phyloP scores from a whole-genome alignment of 306 rosid genomes.

The Abrus precatorius region DNA sequence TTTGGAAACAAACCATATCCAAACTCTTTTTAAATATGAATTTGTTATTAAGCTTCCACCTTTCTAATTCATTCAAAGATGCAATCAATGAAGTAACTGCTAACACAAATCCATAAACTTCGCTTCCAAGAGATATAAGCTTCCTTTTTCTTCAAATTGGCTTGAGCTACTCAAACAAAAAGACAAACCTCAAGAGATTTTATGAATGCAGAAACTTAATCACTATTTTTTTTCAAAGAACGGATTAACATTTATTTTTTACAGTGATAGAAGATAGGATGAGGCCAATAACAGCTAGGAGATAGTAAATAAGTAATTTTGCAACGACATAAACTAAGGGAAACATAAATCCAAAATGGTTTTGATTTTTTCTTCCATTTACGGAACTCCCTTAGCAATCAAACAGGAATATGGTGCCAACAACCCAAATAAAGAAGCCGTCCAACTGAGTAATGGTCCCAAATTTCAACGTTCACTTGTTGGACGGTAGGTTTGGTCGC shows the following conservation, averaged over 20 bases:
- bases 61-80: not conserved
- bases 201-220: too few species aligned
- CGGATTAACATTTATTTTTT: too few species aligned
- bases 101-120: constrained; percentile 1
- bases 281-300: not conserved
- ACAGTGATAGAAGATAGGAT: not conserved
- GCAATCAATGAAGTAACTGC: constrained; percentile 18
- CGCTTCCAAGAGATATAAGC: not conserved
- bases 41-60: not conserved
- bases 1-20: constrained; percentile 49
- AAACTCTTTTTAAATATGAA: not conserved
- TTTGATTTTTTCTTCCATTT: not conserved
- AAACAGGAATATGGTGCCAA: constrained; percentile 33
- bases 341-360: not conserved
- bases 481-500: constrained; percentile 63
- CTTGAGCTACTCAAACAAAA: not conserved
- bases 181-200: too few species aligned
- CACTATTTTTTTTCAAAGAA: too few species aligned
- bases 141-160: not conserved
- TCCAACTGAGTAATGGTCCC: constrained; percentile 49
- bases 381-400: constrained; percentile 35
- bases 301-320: not conserved
- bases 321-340: too few species aligned
- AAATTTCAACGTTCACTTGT: constrained; percentile 45
- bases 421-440: constrained; percentile 58